Percentiles rank a stretch among this genome's conserved stretches.
These are phyloP conservation scores for Monosporascus sp. DNA, from an alignment of 2,329 filamentous ascomycete species.

Conservation along the genomic window DNA sequence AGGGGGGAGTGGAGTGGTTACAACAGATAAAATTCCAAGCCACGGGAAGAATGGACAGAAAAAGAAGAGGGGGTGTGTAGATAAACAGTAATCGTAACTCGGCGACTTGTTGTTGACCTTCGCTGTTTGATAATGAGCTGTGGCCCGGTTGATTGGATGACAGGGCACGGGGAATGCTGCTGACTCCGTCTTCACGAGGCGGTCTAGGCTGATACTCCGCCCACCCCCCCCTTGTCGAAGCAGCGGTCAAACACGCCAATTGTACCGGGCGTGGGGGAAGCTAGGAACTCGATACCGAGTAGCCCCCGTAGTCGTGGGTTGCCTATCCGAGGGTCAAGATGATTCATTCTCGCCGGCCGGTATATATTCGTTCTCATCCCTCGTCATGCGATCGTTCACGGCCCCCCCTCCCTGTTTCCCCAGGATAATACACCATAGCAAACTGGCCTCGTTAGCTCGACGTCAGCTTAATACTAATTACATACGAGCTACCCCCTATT, in stretches of 20 bases:
- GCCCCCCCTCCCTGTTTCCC: not conserved
- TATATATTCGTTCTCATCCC: not conserved
- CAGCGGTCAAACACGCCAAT: not conserved
- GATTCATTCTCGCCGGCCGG: not conserved
- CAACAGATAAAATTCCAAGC: no score
- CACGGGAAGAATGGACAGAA: no score
- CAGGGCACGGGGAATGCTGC: not conserved
- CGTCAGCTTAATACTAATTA: not conserved
- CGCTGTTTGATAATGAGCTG: not conserved
- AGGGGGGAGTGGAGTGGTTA: no score
- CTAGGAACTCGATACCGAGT: not conserved
- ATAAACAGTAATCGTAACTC: no score
- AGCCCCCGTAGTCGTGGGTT: not conserved
- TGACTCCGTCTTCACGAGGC: not conserved
- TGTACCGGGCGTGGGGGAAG: not conserved
- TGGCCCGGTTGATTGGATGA: not conserved
- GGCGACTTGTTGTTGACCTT: no score
- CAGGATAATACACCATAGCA: not conserved
- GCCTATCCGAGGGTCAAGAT: not conserved
- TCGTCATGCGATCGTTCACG: not conserved
- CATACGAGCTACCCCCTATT: not conserved
- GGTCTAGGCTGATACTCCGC: not conserved
- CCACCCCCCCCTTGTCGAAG: not conserved
- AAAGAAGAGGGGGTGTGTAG: no score
- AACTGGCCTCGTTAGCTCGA: not conserved